A percentile compares a stretch with the other conserved stretches of the same genome.
phyloP scores from a whole-genome alignment of 441 rosid genomes.

The Adansonia rubrostipa region DNA sequence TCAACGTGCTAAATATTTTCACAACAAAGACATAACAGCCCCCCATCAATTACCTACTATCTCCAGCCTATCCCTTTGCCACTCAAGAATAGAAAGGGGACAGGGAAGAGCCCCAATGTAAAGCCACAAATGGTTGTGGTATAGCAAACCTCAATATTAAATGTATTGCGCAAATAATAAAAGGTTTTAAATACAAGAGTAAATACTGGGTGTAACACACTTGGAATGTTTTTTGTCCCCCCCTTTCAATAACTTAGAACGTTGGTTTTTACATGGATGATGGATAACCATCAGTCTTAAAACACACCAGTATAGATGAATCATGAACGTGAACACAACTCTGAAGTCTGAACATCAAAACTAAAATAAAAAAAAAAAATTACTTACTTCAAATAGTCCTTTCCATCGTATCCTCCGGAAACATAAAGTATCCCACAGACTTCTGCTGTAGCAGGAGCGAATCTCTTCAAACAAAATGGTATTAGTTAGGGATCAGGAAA shows the following conservation, averaged over 20 bases:
- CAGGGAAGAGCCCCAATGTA: background rate
- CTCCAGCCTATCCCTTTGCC: background rate
- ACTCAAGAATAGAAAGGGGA: background rate
- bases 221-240: background rate
- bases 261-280: background rate
- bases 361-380: background rate
- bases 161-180: background rate
- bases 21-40: background rate
- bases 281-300: background rate
- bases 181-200: background rate
- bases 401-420: conserved; percentile 49
- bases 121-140: background rate
- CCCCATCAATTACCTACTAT: background rate
- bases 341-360: background rate
- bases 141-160: background rate
- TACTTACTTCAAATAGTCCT: conserved; percentile 42
- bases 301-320: background rate
- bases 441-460: conserved; percentile 45
- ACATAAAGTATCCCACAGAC: conserved; percentile 42
- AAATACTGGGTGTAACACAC: background rate
- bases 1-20: background rate
- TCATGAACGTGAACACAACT: background rate
- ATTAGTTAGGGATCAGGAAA: background rate
- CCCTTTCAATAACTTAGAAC: background rate
- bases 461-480: conserved; percentile 39